phyloP scores from a whole-genome alignment of 768 basidiomycete genomes.

The Infundibulicybe gibba region DNA sequence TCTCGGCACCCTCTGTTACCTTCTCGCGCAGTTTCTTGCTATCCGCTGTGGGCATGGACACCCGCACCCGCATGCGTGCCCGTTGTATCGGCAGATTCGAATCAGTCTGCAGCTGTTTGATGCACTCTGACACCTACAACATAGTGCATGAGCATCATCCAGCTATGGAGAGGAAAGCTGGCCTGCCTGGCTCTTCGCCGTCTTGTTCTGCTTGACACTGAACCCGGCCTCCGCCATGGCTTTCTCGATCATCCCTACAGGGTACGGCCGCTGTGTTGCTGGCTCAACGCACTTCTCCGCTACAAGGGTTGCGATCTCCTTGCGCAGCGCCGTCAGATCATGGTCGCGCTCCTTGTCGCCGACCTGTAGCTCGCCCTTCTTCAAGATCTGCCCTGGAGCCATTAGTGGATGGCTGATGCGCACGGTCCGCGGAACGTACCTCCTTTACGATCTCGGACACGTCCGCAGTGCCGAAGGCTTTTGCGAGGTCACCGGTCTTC shows the following conservation, averaged over 20 bases:
- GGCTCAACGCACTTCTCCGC: slow-evolving; percentile 97
- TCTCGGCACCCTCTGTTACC: slow-evolving; percentile 72
- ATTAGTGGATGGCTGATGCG: too few species aligned
- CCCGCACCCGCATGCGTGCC: slow-evolving; percentile 87
- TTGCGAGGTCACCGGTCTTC: slow-evolving; percentile 84
- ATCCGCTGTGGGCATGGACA: slow-evolving; percentile 68
- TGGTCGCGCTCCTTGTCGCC: slow-evolving; percentile 96
- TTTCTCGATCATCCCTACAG: slow-evolving; percentile 95
- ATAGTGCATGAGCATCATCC: neutral
- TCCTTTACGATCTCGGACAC: slow-evolving; percentile 75
- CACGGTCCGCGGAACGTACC: slow-evolving; percentile 34
- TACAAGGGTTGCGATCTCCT: slow-evolving; percentile 91
- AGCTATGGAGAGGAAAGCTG: neutral
- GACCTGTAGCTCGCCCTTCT: slow-evolving; percentile 95
- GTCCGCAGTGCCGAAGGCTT: slow-evolving; percentile 82
- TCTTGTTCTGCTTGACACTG: slow-evolving; percentile 85
- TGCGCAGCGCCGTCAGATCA: slow-evolving; percentile 75
- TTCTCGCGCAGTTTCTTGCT: slow-evolving; percentile 67
- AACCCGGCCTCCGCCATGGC: slow-evolving; percentile 95
- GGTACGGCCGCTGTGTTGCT: slow-evolving; percentile 81
- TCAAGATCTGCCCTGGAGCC: slow-evolving; percentile 62
- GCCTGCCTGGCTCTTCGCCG: slow-evolving; percentile 87
- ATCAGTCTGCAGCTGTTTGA: slow-evolving; percentile 76
- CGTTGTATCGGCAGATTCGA: slow-evolving; percentile 91
- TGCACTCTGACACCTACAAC: slow-evolving; percentile 78